Evolutionary conservation across 345 rosid species (phyloP).

Genomic region (Populus nigra): DNA sequence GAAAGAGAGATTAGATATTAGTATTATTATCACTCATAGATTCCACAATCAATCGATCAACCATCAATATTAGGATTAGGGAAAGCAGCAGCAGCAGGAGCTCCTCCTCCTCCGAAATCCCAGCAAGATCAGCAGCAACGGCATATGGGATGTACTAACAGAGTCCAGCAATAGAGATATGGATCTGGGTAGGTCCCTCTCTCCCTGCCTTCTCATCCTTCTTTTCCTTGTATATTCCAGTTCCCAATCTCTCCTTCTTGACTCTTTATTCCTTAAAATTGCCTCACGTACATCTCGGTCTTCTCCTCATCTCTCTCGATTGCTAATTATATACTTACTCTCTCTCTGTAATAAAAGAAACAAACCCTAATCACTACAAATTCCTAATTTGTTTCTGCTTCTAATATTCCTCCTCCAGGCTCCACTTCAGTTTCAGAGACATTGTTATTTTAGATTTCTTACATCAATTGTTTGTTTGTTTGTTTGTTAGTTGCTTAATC

Average conservation of each 20-base stretch:
- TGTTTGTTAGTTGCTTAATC: background rate
- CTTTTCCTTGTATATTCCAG: no score
- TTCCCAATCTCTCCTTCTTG: no score
- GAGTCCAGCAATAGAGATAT: background rate
- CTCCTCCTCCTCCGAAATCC: background rate
- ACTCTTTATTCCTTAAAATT: background rate
- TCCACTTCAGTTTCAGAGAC: background rate
- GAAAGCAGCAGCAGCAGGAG: background rate
- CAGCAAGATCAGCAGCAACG: background rate
- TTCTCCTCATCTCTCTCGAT: background rate
- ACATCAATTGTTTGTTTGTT: background rate
- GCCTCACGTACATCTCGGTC: background rate
- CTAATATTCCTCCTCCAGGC: background rate
- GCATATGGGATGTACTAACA: background rate
- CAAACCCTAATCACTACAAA: background rate
- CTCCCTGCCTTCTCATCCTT: background rate
- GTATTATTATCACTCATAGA: background rate
- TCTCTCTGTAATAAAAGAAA: background rate
- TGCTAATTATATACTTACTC: background rate
- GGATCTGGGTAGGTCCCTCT: background rate
- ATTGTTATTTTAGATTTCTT: background rate
- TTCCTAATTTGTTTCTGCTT: background rate
- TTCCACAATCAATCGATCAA: background rate
- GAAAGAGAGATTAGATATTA: background rate
- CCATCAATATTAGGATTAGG: background rate